A percentile compares a stretch with the other conserved stretches of the same genome.
These are phyloP conservation scores for Penicillium mononematosum DNA, from an alignment of 495 filamentous ascomycete species.

Conservation along the genomic window DNA sequence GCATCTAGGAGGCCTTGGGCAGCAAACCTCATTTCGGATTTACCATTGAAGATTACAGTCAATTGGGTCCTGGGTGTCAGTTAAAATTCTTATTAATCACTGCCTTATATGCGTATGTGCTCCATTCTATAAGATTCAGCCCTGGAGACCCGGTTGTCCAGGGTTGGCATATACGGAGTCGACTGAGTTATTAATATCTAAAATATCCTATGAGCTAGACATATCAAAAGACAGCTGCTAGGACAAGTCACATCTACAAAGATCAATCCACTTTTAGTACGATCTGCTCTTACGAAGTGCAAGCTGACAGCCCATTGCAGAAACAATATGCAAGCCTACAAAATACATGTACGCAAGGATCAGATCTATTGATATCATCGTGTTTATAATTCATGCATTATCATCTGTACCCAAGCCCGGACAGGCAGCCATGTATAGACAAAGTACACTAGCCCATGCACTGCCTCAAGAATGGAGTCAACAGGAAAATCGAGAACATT, in stretches of 20 bases:
- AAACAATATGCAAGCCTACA: not conserved
- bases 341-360: not conserved
- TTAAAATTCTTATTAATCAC: too few relatives aligned
- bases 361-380: not conserved
- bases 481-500: not conserved
- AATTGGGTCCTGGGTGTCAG: not conserved
- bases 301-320: not conserved
- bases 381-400: not conserved
- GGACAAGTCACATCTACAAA: not conserved
- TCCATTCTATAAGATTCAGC: not conserved
- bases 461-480: not conserved
- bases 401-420: not conserved
- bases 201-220: not conserved
- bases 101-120: not conserved
- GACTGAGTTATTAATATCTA: not conserved
- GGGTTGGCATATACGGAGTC: not conserved
- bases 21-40: not conserved
- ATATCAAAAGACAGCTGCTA: not conserved
- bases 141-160: not conserved
- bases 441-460: not conserved
- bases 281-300: not conserved
- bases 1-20: slow-evolving; percentile 1
- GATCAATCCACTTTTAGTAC: too few relatives aligned
- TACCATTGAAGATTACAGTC: not conserved
- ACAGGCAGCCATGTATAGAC: not conserved